These are phyloP conservation scores for Thuja plicata DNA, from an alignment of 83 land plant species.

Conservation along the genomic window DNA sequence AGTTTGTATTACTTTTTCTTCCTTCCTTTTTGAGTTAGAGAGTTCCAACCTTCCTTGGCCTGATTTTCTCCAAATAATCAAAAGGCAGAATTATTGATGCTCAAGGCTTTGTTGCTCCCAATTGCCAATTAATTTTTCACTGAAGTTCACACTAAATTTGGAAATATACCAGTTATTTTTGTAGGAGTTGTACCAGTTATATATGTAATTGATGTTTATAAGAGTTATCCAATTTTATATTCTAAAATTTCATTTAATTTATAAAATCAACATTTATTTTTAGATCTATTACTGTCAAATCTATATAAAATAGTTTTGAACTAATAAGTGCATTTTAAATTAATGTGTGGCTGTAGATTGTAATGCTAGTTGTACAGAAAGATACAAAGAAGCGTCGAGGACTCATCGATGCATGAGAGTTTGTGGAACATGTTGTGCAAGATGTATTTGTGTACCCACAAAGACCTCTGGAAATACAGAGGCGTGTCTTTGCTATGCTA, in stretches of 20 bases:
- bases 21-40: too few species aligned
- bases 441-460: constrained; percentile 28
- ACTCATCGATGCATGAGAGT: constrained; percentile 7
- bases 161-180: neutral
- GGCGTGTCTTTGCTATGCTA: constrained; percentile 25
- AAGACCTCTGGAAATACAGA: constrained; percentile 23
- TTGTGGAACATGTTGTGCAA: constrained; percentile 24
- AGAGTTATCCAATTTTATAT: too few species aligned
- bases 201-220: neutral
- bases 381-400: constrained; percentile 15
- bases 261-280: too few species aligned
- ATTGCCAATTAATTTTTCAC: too few species aligned
- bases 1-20: too few species aligned
- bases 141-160: neutral
- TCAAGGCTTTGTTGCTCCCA: too few species aligned
- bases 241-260: too few species aligned
- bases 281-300: too few species aligned
- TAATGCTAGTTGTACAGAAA: neutral
- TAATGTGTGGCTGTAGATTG: constrained; percentile 15
- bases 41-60: too few species aligned
- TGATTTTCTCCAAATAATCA: too few species aligned
- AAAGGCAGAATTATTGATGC: too few species aligned
- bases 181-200: neutral
- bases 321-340: neutral
- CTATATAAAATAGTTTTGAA: too few species aligned